Evolutionary conservation across 2,329 filamentous ascomycete genomes (phyloP).

Genomic region (Paecilomyces fulvus): DNA sequence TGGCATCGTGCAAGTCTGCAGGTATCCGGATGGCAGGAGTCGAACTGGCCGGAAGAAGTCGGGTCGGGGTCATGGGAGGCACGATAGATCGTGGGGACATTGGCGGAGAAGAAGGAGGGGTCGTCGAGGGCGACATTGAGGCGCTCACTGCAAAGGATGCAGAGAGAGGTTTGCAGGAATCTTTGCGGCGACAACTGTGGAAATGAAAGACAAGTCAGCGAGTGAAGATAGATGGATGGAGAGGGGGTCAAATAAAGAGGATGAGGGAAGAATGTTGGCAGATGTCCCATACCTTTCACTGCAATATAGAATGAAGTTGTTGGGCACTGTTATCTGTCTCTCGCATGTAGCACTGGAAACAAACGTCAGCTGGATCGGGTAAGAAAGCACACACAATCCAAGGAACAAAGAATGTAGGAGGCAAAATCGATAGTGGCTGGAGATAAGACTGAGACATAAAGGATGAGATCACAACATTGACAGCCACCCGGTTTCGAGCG

Average conservation of each 20-base stretch:
- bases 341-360: conserved; percentile 52
- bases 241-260: conserved; percentile 3
- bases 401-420: conserved; percentile 2
- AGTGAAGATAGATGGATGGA: neutral
- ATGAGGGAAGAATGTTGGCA: conserved; percentile 3
- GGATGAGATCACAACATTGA: conserved; percentile 3
- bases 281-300: conserved; percentile 49
- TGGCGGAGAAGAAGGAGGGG: conserved; percentile 25
- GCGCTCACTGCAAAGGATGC: conserved; percentile 26
- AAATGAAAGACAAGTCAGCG: conserved; percentile 1
- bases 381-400: conserved; percentile 7
- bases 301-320: conserved; percentile 54
- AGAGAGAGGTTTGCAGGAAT: conserved; percentile 37
- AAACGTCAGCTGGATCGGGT: conserved; percentile 19
- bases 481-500: neutral
- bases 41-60: conserved; percentile 13
- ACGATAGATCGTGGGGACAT: conserved; percentile 30
- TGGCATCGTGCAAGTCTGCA: conserved; percentile 26
- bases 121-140: conserved; percentile 18
- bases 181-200: conserved; percentile 38
- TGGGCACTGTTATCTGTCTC: conserved; percentile 55
- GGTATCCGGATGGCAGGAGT: conserved; percentile 31
- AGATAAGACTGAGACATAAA: conserved; percentile 1
- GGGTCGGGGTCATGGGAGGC: conserved; percentile 28
- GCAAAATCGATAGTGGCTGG: conserved; percentile 2